phyloP scores from a whole-genome alignment of 2,329 filamentous ascomycete species.

The Ophiocordyceps camponoti-saundersi region DNA sequence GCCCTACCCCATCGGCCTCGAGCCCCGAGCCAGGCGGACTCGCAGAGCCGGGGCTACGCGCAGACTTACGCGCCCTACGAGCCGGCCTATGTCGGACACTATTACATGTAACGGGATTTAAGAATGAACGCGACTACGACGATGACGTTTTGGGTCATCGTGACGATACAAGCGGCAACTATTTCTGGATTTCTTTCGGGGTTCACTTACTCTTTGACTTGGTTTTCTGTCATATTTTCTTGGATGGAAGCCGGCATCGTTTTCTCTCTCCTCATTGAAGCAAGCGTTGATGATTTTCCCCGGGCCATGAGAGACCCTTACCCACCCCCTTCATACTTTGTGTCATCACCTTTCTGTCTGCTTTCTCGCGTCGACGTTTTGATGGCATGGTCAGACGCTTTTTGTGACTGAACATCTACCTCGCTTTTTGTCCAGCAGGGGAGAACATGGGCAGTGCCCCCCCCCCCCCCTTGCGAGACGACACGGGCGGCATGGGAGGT shows the following conservation, averaged over 20 bases:
- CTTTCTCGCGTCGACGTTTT: too few relatives aligned
- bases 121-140: constrained; percentile 6
- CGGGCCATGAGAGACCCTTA: too few relatives aligned
- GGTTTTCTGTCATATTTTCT: not conserved
- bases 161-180: not conserved
- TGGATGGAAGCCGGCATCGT: not conserved
- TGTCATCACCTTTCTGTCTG: too few relatives aligned
- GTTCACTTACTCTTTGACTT: not conserved
- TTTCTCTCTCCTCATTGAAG: constrained; percentile 3
- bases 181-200: too few relatives aligned
- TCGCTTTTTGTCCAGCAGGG: too few relatives aligned
- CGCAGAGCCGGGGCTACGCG: constrained; percentile 18
- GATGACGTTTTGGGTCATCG: not conserved
- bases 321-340: too few relatives aligned
- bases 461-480: too few relatives aligned
- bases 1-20: constrained; percentile 25
- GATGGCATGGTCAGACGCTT: too few relatives aligned
- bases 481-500: too few relatives aligned
- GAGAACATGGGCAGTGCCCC: too few relatives aligned
- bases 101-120: constrained; percentile 13
- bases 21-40: constrained; percentile 32
- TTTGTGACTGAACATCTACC: too few relatives aligned
- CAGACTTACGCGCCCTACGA: constrained; percentile 12
- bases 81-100: constrained; percentile 9
- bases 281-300: constrained; percentile 4